Conservation (phyloP, 2,329 filamentous ascomycete species). For the Sporothrix brasiliensis region DNA sequence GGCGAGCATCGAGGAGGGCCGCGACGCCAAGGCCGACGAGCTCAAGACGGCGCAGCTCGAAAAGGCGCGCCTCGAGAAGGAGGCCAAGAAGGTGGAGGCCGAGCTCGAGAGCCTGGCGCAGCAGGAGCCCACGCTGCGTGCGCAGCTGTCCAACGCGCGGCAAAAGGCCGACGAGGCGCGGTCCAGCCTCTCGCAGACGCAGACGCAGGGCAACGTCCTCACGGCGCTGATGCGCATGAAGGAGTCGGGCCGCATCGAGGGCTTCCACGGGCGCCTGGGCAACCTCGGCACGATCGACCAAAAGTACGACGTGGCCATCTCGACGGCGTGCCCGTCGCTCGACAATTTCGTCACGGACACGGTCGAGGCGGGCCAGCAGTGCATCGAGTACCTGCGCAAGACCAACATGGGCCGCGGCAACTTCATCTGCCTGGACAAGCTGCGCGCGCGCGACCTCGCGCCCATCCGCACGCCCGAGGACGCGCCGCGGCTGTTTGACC, state of each 20-base stretch:
- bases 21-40: constrained; percentile 70
- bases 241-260: constrained; percentile 94
- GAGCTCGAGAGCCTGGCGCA: constrained; percentile 72
- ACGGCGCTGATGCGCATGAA: constrained; percentile 91
- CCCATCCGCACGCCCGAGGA: constrained; percentile 86
- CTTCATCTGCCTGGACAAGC: constrained; percentile 92
- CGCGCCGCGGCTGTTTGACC: constrained; percentile 88
- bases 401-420: constrained; percentile 96
- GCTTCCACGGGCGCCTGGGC: constrained; percentile 92
- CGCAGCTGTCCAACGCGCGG: constrained; percentile 83
- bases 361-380: constrained; percentile 94
- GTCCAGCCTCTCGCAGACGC: constrained; percentile 83
- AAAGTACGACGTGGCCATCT: constrained; percentile 97
- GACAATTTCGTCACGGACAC: constrained; percentile 98
- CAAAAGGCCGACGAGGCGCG: constrained; percentile 96
- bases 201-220: constrained; percentile 90
- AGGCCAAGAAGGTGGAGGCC: constrained; percentile 69
- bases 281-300: constrained; percentile 92
- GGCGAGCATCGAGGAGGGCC: constrained; percentile 68
- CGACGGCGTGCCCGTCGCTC: constrained; percentile 86
- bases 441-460: constrained; percentile 76
- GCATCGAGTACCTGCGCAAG: constrained; percentile 95
- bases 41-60: constrained; percentile 75
- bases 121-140: constrained; percentile 79
- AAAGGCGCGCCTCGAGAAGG: constrained; percentile 71